These are phyloP conservation scores for Prosopis cineraria DNA, from an alignment of 306 rosid species.

Conservation along the genomic window DNA sequence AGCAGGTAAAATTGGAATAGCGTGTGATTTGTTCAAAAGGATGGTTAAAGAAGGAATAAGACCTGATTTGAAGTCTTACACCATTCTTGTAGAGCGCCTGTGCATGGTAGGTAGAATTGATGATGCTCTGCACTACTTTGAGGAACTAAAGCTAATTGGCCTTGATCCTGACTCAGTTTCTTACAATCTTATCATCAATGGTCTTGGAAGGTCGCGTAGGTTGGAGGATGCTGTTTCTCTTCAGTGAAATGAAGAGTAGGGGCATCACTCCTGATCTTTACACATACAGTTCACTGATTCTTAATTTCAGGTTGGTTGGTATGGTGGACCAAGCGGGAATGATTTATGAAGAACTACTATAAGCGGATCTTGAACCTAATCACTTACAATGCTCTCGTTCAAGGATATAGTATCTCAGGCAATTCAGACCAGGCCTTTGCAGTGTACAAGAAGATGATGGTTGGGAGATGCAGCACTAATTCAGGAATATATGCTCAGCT, in stretches of 20 bases:
- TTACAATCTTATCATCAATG: slow-evolving; percentile 76
- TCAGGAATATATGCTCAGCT: slow-evolving; percentile 76
- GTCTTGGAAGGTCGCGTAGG: slow-evolving; percentile 76
- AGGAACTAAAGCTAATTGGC: slow-evolving; percentile 80
- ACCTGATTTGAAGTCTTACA: slow-evolving; percentile 86
- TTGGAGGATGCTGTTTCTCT: slow-evolving; percentile 73
- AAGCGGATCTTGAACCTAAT: slow-evolving; percentile 80
- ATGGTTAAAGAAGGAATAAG: slow-evolving; percentile 86
- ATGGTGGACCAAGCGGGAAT: slow-evolving; percentile 77
- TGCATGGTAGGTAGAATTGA: slow-evolving; percentile 72
- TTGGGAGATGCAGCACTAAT: slow-evolving; percentile 82
- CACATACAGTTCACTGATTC: slow-evolving; percentile 79
- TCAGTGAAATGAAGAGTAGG: slow-evolving; percentile 70
- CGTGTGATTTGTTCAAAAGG: slow-evolving; percentile 64
- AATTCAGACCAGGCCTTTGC: slow-evolving; percentile 75
- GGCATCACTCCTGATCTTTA: slow-evolving; percentile 80
- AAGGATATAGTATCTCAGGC: slow-evolving; percentile 73
- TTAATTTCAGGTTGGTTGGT: slow-evolving; percentile 79
- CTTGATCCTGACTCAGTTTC: slow-evolving; percentile 74
- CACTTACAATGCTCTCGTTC: slow-evolving; percentile 93
- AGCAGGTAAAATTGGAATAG: slow-evolving; percentile 65
- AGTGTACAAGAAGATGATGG: slow-evolving; percentile 86
- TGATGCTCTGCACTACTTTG: slow-evolving; percentile 75
- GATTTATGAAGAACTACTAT: slow-evolving; percentile 76
- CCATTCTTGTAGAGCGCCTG: slow-evolving; percentile 82